Evolutionary conservation across 148 eudicot species (phyloP), one percentile per base, ranked within the genome.

Genomic region (Arctostaphylos glauca): DNA sequence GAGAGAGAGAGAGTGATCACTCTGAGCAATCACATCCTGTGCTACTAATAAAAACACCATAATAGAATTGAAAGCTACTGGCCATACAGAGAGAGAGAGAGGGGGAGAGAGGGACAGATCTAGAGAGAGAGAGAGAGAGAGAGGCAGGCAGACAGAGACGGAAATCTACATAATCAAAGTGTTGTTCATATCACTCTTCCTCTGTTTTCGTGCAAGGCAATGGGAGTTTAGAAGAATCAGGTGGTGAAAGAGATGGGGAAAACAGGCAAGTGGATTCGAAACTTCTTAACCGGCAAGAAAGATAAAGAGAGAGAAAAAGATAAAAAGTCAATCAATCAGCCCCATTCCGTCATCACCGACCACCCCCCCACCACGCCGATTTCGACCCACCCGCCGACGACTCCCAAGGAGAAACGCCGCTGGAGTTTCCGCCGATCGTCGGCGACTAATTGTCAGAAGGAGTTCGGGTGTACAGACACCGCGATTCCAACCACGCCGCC

Each of bases 341-440:
- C 58, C 4, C 15, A 43, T 50, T 46, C 81, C 0, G 68, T 4
- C 8, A 58, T 54, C 31, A 64, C 13, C 48, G 89, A 81, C 25
- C 83, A 83, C 80, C 84, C 83, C 25, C 31, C 81, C 2, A 52
- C 92, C 2, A 87, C 92, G 2, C 86, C 92, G 53, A 83, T 84
- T 3, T 81, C 87, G n/a, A 77, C 83, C 47, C 89, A 84, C 0
- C 91, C 87, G 1, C 89, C 92, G 5, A 81, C 92, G 0, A 92
- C 93, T 14, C 96, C 98, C 0, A 95, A 92, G 77, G 98, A 95
- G 82, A 95, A 94, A 81, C 87, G 87, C 73, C 80, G 98, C 78
- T 95, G 98, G 98, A 94, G 98, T 83, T 95, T 95, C 75, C 87
- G 98, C 9, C 80, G 98, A 47, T 92, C 96, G 2, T 89, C 96